Base-by-base conservation (phyloP, 768 basidiomycete genomes). In the Rhodotorula diobovata region DNA sequence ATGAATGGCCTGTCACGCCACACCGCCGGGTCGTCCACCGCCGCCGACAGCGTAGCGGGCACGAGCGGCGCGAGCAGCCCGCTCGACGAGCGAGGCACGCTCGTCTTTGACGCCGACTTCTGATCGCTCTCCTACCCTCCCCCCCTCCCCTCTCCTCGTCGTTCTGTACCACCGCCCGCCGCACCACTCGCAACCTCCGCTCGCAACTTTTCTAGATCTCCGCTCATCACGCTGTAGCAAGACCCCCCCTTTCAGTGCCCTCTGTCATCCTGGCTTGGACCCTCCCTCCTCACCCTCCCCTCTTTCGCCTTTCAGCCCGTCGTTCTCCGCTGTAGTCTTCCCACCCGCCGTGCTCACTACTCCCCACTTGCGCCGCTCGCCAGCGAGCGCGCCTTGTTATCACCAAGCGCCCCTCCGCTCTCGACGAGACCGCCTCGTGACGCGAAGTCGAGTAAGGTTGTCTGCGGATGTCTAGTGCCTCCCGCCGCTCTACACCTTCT, bases 1-100 rank as follows among this genome's bases (percentile, higher is more conserved):
- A 81, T 75, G n/a, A n/a, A n/a, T n/a, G n/a, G n/a, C n/a, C n/a
- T n/a, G 55, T 71, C 78, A 54, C 73, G 79, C 68, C 72, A 75
- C n/a, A 72, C 76, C 48, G 73, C 77, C 70, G 54, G 45, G 30
- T 58, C 67, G n/a, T n/a, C n/a, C n/a, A n/a, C n/a, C 15, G 48
- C 34, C 39, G 35, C 39, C 12, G 25, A n/a, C 28, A 21, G 18
- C 41, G 28, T 15, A 9, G 23, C 28, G 0, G 41, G 9, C 58
- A 30, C 21, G 12, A 58, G 68, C 16, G 72, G 70, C 28, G 37
- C 59, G 21, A 79, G 79, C 70, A 77, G 77, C 68, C 78, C 79
- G 34, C 79, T 82, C 76, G 48, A 62, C 16, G 61, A 57, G 7
- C 39, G 20, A 23, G n/a, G 43, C 30, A 1, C 4, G 21, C 53